Evolutionary conservation across 306 rosid genomes (phyloP).

Genomic region (Sindora glabra): DNA sequence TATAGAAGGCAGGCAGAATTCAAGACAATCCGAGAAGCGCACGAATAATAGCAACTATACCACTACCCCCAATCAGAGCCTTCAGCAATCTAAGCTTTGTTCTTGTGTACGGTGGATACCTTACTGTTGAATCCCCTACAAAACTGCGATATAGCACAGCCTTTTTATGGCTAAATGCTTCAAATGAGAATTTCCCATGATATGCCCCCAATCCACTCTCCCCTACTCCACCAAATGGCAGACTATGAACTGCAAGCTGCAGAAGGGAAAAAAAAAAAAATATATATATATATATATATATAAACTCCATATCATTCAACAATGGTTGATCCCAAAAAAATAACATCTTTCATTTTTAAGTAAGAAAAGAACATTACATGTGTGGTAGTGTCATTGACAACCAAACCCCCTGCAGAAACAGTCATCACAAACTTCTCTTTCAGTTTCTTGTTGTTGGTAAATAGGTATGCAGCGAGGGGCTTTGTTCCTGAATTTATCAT

Average conservation of each 20-base stretch:
- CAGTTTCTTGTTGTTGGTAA: slow-evolving; percentile 65
- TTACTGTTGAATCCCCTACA: slow-evolving; percentile 55
- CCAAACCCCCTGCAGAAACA: slow-evolving; percentile 88
- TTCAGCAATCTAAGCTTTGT: slow-evolving; percentile 62
- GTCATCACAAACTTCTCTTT: slow-evolving; percentile 60
- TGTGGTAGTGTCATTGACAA: slow-evolving; percentile 66
- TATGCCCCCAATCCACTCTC: slow-evolving; percentile 95
- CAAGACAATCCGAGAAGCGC: slow-evolving; percentile 71
- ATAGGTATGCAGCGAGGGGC: slow-evolving; percentile 97
- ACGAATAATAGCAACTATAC: slow-evolving; percentile 44
- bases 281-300: too few species aligned
- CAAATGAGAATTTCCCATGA: slow-evolving; percentile 96
- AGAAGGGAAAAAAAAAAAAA: slow-evolving; percentile 4
- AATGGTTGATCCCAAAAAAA: too few species aligned
- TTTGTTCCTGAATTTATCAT: slow-evolving; percentile 74
- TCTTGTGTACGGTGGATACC: slow-evolving; percentile 85
- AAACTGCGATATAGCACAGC: slow-evolving; percentile 84
- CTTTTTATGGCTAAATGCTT: slow-evolving; percentile 89
- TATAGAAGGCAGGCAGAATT: slow-evolving; percentile 5
- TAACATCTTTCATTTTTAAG: too few species aligned
- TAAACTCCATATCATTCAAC: too few species aligned
- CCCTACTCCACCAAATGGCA: slow-evolving; percentile 98
- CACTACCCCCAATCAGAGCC: slow-evolving; percentile 75
- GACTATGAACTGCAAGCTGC: slow-evolving; percentile 68
- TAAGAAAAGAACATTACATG: too few species aligned